Evolutionary conservation across 2,329 filamentous ascomycete species (phyloP), one percentile per base, ranked within the genome.

Genomic region (Leptodontidium sp.): DNA sequence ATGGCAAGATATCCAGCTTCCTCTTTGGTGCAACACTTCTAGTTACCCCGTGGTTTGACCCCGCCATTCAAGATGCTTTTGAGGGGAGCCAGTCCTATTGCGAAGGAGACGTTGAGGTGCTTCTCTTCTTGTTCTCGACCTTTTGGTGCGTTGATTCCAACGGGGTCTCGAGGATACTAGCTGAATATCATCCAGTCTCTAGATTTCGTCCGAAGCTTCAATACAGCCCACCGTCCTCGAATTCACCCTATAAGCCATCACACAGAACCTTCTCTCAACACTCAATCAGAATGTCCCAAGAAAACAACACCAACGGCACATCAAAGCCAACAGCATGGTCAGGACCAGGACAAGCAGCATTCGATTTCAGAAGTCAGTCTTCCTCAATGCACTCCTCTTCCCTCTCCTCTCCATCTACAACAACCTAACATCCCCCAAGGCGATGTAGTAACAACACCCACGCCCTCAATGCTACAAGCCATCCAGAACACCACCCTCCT

Each of bases 401-500:
- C 58, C 15, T 12, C 26, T 24, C 45, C 17, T 62, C n/a, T 17
- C 45, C 17, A 11, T 49, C 15, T 24, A 35, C 32, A 9, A 59
- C 24, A 24, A n/a, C 43, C 53, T 69, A 49, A 70, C 55, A 9
- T 78, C n/a, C 12, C 35, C 14, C 71, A 89, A 89, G 87, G 86
- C 77, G 91, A 93, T 77, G 88, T 87, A 5, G 84, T 91, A 77
- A 97, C 93, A 3, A 92, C 90, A 1, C 93, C 93, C 0, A 96
- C 92, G 0, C 79, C 87, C 0, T 88, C 90, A 4, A 98, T 97
- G 94, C 88, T 98, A 47, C 83, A 87, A 55, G 93, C 94, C 17
- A 91, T 98, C 72, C 84, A 88, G 73, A 84, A 88, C 62, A 91
- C 90, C 71, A 91, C 91, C 0, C 87, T 97, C 40, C 84, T 91